A percentile compares a stretch with the other conserved stretches of the same genome.
phyloP scores from a whole-genome alignment of 2,329 filamentous ascomycete species.

The Fusarium coicis region DNA sequence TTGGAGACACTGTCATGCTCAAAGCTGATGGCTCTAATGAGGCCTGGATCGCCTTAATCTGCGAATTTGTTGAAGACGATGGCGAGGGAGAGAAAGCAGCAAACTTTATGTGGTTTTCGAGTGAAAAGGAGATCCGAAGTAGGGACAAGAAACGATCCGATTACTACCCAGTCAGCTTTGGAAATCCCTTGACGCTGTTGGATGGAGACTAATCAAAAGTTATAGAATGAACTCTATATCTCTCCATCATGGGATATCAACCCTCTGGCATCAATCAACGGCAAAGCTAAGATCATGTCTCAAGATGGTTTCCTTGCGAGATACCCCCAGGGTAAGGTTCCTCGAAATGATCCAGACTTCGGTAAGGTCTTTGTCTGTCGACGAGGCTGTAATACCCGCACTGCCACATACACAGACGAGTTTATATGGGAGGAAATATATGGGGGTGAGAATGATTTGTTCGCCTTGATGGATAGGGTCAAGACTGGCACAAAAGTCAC shows the following conservation, averaged over 20 bases:
- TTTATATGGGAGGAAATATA: slow-evolving; percentile 93
- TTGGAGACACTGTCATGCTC: slow-evolving; percentile 87
- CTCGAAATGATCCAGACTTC: slow-evolving; percentile 76
- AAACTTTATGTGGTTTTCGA: slow-evolving; percentile 96
- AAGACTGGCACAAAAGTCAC: slow-evolving; percentile 78
- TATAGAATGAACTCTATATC: slow-evolving; percentile 89
- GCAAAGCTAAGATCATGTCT: slow-evolving; percentile 85
- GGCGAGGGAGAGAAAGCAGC: slow-evolving; percentile 76
- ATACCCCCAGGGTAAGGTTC: slow-evolving; percentile 80
- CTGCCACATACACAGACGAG: slow-evolving; percentile 90
- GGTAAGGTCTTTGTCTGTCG: slow-evolving; percentile 92
- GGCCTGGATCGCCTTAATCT: slow-evolving; percentile 92
- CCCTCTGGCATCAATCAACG: slow-evolving; percentile 87
- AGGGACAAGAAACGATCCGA: slow-evolving; percentile 85
- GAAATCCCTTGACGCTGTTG: background rate
- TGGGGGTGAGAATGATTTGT: slow-evolving; percentile 71
- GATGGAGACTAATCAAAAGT: background rate
- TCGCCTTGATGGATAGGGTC: slow-evolving; percentile 72
- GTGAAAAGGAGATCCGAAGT: slow-evolving; percentile 87
- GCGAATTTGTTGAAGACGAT: slow-evolving; percentile 80
- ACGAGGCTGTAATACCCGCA: slow-evolving; percentile 87
- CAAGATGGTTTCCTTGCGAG: slow-evolving; percentile 71
- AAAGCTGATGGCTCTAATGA: slow-evolving; percentile 89
- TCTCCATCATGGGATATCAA: slow-evolving; percentile 89
- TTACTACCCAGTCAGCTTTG: slow-evolving; percentile 69